Evolutionary conservation across 306 rosid genomes (phyloP).

Genomic region (Quercus alba): DNA sequence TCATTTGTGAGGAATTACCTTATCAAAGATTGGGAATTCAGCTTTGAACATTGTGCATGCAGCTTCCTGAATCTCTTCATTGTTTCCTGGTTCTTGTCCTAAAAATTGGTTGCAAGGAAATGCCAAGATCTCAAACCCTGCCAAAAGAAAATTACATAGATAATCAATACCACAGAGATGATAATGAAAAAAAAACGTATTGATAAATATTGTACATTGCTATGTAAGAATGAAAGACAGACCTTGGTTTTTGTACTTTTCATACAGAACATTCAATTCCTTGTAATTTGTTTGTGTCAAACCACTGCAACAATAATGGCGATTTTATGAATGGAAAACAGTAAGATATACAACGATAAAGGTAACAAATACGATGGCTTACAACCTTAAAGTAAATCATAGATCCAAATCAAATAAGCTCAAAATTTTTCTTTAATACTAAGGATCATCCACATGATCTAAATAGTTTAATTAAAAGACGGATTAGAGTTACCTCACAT

Average conservation of each 20-base stretch:
- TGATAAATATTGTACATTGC: background rate
- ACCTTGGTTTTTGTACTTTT: slow-evolving; percentile 82
- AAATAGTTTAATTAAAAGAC: background rate
- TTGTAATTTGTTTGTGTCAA: slow-evolving; percentile 82
- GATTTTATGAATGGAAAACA: background rate
- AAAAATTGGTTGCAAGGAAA: slow-evolving; percentile 96
- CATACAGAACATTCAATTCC: slow-evolving; percentile 63
- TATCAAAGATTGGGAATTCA: slow-evolving; percentile 81
- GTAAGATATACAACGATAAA: background rate
- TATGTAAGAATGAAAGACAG: slow-evolving; percentile 3
- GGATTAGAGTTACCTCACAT: background rate
- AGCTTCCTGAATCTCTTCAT: slow-evolving; percentile 68
- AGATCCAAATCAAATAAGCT: background rate
- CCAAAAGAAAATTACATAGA: background rate
- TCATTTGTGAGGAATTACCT: slow-evolving; percentile 48
- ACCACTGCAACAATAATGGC: slow-evolving; percentile 54
- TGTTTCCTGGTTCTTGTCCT: slow-evolving; percentile 86
- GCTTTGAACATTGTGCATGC: slow-evolving; percentile 83
- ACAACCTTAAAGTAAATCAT: background rate
- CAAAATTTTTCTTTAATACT: background rate
- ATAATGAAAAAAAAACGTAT: background rate
- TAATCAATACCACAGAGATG: background rate
- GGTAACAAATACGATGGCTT: background rate
- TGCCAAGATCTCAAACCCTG: slow-evolving; percentile 88
- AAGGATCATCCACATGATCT: background rate